Conservation (phyloP, 176 grass and related monocot genomes). For the Carex cristatella region DNA sequence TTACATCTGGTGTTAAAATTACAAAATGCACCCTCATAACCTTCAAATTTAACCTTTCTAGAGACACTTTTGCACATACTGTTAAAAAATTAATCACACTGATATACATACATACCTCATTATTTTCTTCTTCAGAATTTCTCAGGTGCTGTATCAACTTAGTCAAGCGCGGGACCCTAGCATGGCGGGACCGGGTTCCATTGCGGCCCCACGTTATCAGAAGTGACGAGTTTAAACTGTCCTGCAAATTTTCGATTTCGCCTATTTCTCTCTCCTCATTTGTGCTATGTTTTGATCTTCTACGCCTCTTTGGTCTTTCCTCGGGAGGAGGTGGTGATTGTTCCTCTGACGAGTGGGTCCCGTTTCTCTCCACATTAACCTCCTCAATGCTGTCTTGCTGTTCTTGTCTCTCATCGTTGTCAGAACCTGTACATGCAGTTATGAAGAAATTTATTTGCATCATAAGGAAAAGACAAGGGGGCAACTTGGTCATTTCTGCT, state of each 20-base stretch:
- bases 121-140: not conserved
- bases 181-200: not conserved
- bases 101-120: not conserved
- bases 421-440: not conserved
- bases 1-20: not conserved
- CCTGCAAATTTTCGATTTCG: not conserved
- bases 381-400: not conserved
- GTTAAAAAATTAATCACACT: not conserved
- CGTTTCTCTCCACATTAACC: conserved; percentile 10
- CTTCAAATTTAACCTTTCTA: not conserved
- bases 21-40: not conserved
- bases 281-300: not conserved
- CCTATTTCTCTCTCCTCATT: not conserved
- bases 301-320: conserved; percentile 22
- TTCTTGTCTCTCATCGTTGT: conserved; percentile 26
- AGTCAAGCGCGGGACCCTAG: not conserved
- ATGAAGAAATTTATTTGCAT: not conserved
- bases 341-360: conserved; percentile 24
- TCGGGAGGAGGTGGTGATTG: conserved; percentile 10
- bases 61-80: not conserved
- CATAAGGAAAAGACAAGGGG: not conserved
- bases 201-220: conserved; percentile 4
- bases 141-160: not conserved
- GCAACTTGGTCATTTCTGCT: not conserved
- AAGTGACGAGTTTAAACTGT: conserved; percentile 8